Base-by-base conservation (phyloP, 2,329 filamentous ascomycete species). In the Fusarium redolens region DNA sequence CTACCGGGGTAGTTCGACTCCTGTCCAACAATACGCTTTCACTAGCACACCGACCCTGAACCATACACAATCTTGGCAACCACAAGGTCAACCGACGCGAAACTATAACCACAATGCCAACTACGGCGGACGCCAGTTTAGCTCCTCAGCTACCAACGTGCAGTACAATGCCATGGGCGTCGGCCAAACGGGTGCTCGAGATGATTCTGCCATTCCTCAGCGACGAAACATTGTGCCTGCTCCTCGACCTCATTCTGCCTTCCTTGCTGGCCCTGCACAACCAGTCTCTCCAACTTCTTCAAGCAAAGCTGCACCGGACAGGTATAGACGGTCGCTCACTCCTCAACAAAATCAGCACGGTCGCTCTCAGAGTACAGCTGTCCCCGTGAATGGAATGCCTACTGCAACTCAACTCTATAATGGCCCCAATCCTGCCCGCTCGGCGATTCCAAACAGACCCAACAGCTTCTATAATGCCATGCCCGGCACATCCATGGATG, bases 11-110 rank as follows among this genome's bases (percentile, higher is more conserved):
- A 87, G 84, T 72, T 83, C 86, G 38, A 85, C 85, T 30, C 89
- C 92, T 18, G 89, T 93, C 69, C 92, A 94, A 79, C 92, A 92
- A 13, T 95, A 95, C 82, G 92, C 92, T 45, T 95, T 95, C 79
- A 92, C 90, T 5, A 88, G 86, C 75, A 92, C 92, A n/a, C 91
- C 92, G 30, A 91, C 86, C 71, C 82, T 93, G 75, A 87, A 88
- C 68, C 88, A 86, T 68, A 82, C 81, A 48, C 83, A 84, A 70
- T 83, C 87, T 72, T 88, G 89, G 83, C 86, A 88, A 69, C 85
- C 86, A 45, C 76, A 77, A 44, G 57, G 65, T n/a, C 73, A 75
- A 38, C 37, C 68, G 38, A 58, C 55, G 11, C 73, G 76, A 51
- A 70, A 41, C 38, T 69, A 74, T 37, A 74, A 74, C n/a, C 66